phyloP scores from a whole-genome alignment of 2,329 filamentous ascomycete species.

The Fusarium staphyleae region DNA sequence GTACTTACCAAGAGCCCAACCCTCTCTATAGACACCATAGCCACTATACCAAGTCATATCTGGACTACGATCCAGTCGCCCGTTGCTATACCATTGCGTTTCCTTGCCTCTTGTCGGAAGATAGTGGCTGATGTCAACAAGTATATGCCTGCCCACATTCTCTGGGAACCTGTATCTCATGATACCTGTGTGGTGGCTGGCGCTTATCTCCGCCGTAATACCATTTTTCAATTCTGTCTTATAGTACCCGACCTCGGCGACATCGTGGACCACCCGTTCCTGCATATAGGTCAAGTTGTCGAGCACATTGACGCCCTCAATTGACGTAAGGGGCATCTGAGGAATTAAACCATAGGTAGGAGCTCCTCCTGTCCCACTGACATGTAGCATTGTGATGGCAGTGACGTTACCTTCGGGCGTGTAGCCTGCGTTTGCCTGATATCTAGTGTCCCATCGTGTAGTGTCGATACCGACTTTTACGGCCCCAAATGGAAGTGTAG shows the following conservation, averaged over 20 bases:
- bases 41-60: constrained; percentile 53
- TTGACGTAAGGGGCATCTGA: constrained; percentile 53
- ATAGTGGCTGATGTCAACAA: constrained; percentile 58
- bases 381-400: constrained; percentile 61
- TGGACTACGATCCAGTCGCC: constrained; percentile 48
- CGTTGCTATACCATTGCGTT: constrained; percentile 52
- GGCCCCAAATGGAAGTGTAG: constrained; percentile 52
- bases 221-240: constrained; percentile 57
- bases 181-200: constrained; percentile 57
- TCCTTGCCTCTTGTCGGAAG: constrained; percentile 51
- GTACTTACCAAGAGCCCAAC: constrained; percentile 10
- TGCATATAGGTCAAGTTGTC: constrained; percentile 59
- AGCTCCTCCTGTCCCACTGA: constrained; percentile 63
- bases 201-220: constrained; percentile 57
- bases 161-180: constrained; percentile 59
- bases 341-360: constrained; percentile 65
- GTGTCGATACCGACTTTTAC: constrained; percentile 55
- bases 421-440: constrained; percentile 47
- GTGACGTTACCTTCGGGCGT: constrained; percentile 54
- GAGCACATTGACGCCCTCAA: constrained; percentile 53
- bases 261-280: constrained; percentile 48
- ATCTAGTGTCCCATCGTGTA: constrained; percentile 24
- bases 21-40: constrained; percentile 51
- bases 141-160: constrained; percentile 49
- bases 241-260: constrained; percentile 62